phyloP scores from a whole-genome alignment of 164 flowering plant genomes.

The Berberis vulgaris region DNA sequence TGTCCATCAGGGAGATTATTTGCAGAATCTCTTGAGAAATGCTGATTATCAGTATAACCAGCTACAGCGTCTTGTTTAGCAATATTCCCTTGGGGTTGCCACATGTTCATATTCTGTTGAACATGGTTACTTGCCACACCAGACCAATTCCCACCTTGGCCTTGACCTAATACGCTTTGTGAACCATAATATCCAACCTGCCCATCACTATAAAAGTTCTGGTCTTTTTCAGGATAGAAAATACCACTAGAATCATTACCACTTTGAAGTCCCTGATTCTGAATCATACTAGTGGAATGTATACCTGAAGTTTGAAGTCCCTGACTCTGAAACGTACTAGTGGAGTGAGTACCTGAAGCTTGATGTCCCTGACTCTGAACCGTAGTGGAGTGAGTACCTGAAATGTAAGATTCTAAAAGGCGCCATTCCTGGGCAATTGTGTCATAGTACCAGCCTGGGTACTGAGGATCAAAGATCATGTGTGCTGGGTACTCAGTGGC shows the following conservation, averaged over 20 bases:
- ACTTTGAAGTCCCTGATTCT: conserved; percentile 35
- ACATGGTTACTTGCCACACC: conserved; percentile 12
- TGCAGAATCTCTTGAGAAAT: conserved; percentile 15
- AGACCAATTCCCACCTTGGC: conserved; percentile 28
- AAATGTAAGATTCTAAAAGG: conserved; percentile 44
- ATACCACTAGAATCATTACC: conserved; percentile 21
- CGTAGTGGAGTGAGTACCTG: conserved; percentile 4
- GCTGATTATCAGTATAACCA: conserved; percentile 24
- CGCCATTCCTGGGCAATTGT: conserved; percentile 64
- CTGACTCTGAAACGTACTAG: conserved; percentile 7
- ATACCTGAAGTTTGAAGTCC: conserved; percentile 6
- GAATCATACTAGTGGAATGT: conserved; percentile 25
- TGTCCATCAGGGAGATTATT: conserved; percentile 27
- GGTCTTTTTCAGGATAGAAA: conserved; percentile 13
- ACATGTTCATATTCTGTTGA: too few relatives aligned
- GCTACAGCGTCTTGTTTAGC: conserved; percentile 4
- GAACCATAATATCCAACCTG: conserved; percentile 21
- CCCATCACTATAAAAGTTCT: conserved; percentile 19
- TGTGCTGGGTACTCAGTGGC: conserved; percentile 54
- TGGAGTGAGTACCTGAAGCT: conserved; percentile 17
- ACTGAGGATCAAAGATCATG: conserved; percentile 92
- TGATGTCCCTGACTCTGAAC: too few relatives aligned
- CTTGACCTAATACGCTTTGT: conserved; percentile 21
- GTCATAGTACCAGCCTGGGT: conserved; percentile 94
- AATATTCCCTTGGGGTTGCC: too few relatives aligned